Conservation (phyloP, 805 yeast genomes). For the Nematodospora valgi region DNA sequence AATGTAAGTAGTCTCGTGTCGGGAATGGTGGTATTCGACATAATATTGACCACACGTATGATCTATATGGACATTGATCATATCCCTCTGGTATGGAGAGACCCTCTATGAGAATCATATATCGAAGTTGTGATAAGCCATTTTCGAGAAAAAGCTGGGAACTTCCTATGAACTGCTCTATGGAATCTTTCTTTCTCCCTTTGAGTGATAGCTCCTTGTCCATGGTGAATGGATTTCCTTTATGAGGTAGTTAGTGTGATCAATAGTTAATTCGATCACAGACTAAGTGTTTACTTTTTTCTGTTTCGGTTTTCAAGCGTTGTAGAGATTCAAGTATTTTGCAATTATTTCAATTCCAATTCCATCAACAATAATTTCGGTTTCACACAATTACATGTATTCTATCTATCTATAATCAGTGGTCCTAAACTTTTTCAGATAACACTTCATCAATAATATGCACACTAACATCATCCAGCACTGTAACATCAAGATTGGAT, state of each 20-base stretch:
- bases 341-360: too few species aligned
- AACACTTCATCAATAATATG: slow-evolving; percentile 3
- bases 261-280: neutral
- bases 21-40: slow-evolving; percentile 59
- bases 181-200: slow-evolving; percentile 34
- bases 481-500: slow-evolving; percentile 17
- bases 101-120: slow-evolving; percentile 42
- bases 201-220: neutral
- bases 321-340: too few species aligned
- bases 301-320: too few species aligned
- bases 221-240: too few species aligned
- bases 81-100: slow-evolving; percentile 39
- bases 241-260: neutral
- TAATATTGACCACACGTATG: slow-evolving; percentile 79
- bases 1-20: slow-evolving; percentile 49
- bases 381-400: too few species aligned
- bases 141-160: slow-evolving; percentile 34
- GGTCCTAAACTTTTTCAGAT: neutral
- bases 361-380: too few species aligned
- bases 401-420: neutral
- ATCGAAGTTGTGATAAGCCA: slow-evolving; percentile 31
- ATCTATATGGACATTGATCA: slow-evolving; percentile 62
- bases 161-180: slow-evolving; percentile 36
- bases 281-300: neutral
- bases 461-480: slow-evolving; percentile 12